phyloP scores from a whole-genome alignment of 2,329 filamentous ascomycete genomes.

The Nemania bipapillata region DNA sequence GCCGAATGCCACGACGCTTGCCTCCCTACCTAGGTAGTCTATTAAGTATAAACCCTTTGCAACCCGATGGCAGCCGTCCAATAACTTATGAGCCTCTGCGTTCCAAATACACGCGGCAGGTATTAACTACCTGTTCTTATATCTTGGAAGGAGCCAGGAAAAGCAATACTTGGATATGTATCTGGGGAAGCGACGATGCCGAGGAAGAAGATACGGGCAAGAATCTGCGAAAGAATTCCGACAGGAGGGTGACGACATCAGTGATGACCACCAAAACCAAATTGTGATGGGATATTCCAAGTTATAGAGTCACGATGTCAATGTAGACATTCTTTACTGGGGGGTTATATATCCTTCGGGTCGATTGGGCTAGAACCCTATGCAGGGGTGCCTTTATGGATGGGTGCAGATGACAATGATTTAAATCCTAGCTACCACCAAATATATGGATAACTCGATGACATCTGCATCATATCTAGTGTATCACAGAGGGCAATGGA shows the following conservation, averaged over 20 bases:
- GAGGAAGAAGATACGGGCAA: neutral
- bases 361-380: neutral
- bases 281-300: neutral
- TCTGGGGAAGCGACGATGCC: neutral
- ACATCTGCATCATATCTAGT: neutral
- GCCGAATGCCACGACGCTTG: neutral
- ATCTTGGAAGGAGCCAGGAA: neutral
- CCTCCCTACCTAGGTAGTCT: neutral
- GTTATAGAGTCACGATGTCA: neutral
- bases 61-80: neutral
- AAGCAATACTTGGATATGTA: neutral
- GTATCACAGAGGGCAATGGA: neutral
- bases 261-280: neutral
- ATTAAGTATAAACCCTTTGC: neutral
- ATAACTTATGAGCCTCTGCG: neutral
- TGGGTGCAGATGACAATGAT: neutral
- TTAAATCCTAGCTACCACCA: neutral
- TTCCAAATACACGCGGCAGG: neutral
- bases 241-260: neutral
- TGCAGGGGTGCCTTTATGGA: neutral
- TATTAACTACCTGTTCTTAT: neutral
- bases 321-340: neutral
- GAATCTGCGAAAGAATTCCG: neutral
- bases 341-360: neutral
- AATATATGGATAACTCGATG: neutral